Evolutionary conservation across 805 yeast genomes (phyloP), one percentile per base, ranked within the genome.

Genomic region (Starmerella lactis-condensi): DNA sequence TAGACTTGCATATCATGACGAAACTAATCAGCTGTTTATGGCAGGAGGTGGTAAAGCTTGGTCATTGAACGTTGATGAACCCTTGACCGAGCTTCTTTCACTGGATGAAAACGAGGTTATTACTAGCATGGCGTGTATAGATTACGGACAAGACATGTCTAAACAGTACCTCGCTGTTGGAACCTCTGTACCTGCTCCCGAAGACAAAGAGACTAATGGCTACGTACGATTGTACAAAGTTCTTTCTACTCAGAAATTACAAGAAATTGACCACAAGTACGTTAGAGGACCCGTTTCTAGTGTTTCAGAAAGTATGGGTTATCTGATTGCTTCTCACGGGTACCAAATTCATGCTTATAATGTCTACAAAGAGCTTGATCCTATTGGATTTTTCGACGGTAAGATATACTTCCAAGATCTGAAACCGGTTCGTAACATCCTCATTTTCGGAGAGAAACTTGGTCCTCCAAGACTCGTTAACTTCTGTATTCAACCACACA

Each of bases 361-460:
- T 48, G 61, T 82, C 29, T 89, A 78, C 50, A 76, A 78, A 33
- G 65, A 72, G 24, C 79, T 81, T 3, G 81, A 76, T 19, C 94
- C 96, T 0, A 94, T 89, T 4, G 96, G 96, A 1, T 89, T 89
- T 46, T 61, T 74, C 33, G 96, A 89, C 50, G 67, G 82, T n/a
- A 69, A 82, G 1, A 68, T 82, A 0, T 79, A 69, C 50, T 69
- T 79, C 2, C 62, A 75, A 5, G 92, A 78, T 41, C 65, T 79
- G 11, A 83, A 83, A 53, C 64, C 82, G 40, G 69, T 81, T 49
- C 83, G 91, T 24, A 79, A 83, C 50, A 56, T 85, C 44, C 50
- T 85, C n/a, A 45, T 82, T 2, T 53, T 82, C 12, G 92, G 92
- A 13, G 98, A 89, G 52, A 59, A 78, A 0, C 61, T 71, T 53